phyloP scores from a whole-genome alignment of 208 protist species.

The Leishmania turanica region DNA sequence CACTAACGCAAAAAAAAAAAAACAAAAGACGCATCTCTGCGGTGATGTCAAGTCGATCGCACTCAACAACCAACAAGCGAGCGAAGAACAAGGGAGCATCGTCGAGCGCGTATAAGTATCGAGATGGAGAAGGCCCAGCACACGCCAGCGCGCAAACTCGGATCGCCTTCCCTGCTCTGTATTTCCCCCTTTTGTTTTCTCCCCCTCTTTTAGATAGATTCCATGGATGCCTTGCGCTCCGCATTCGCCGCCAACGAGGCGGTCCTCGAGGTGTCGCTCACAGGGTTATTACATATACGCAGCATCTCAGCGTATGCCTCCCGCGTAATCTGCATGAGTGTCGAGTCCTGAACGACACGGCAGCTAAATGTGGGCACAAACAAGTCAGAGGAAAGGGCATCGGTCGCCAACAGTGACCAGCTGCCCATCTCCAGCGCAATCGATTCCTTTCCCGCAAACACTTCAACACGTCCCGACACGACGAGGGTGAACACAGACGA shows the following conservation, averaged over 20 bases:
- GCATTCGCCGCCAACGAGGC: slow-evolving; percentile 16
- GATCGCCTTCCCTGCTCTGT: neutral
- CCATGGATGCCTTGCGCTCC: neutral
- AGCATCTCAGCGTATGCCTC: slow-evolving; percentile 68
- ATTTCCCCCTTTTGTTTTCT: neutral
- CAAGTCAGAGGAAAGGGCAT: slow-evolving; percentile 58
- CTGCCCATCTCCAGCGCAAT: slow-evolving; percentile 84
- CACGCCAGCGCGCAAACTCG: neutral
- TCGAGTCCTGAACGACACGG: slow-evolving; percentile 86
- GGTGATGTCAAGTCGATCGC: neutral
- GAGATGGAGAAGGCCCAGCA: neutral
- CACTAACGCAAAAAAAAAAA: slow-evolving; percentile 11
- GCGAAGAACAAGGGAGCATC: neutral
- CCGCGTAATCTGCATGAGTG: slow-evolving; percentile 83
- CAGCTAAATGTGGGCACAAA: slow-evolving; percentile 89
- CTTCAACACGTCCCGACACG: slow-evolving; percentile 82
- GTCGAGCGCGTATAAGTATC: neutral
- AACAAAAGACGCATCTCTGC: neutral
- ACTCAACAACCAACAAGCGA: neutral
- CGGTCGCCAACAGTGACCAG: slow-evolving; percentile 81
- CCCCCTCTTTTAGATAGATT: neutral
- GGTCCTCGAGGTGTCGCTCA: slow-evolving; percentile 10
- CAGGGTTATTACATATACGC: slow-evolving; percentile 36
- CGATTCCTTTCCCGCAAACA: slow-evolving; percentile 84
- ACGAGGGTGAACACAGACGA: slow-evolving; percentile 87